Evolutionary conservation across 129 eudicot genomes (phyloP).

Genomic region (Lactuca saligna): DNA sequence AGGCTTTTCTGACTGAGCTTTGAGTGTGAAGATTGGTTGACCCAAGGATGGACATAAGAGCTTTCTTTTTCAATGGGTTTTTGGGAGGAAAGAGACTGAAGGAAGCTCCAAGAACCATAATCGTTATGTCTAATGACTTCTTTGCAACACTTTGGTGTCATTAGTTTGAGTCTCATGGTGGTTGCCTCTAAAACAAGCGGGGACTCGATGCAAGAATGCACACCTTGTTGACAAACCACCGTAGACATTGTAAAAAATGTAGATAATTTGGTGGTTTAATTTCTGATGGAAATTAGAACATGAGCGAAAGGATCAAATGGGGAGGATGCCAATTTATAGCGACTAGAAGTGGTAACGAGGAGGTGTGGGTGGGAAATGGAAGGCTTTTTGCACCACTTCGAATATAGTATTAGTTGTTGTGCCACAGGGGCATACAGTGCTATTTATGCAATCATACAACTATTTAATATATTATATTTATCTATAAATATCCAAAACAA

Average conservation of each 20-base stretch:
- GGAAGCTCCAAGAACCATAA: constrained; percentile 27
- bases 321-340: constrained; percentile 49
- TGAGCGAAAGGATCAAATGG: constrained; percentile 41
- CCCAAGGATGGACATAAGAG: constrained; percentile 26
- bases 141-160: constrained; percentile 13
- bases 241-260: constrained; percentile 43
- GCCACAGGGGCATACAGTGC: constrained; percentile 17
- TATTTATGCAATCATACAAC: background rate
- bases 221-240: constrained; percentile 33
- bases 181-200: constrained; percentile 31
- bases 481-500: background rate
- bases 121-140: background rate
- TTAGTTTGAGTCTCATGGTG: constrained; percentile 46
- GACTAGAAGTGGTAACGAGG: constrained; percentile 20
- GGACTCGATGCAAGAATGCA: constrained; percentile 33
- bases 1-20: constrained; percentile 50
- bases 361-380: constrained; percentile 12
- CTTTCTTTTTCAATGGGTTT: background rate
- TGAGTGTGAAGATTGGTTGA: background rate
- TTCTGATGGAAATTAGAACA: constrained; percentile 18
- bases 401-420: constrained; percentile 26
- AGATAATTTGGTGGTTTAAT: background rate
- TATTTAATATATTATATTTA: too few relatives aligned
- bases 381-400: constrained; percentile 43
- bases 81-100: constrained; percentile 28